These are phyloP conservation scores for Ganoderma leucocontextum DNA, from an alignment of 1,284 basidiomycete species.

Conservation along the genomic window DNA sequence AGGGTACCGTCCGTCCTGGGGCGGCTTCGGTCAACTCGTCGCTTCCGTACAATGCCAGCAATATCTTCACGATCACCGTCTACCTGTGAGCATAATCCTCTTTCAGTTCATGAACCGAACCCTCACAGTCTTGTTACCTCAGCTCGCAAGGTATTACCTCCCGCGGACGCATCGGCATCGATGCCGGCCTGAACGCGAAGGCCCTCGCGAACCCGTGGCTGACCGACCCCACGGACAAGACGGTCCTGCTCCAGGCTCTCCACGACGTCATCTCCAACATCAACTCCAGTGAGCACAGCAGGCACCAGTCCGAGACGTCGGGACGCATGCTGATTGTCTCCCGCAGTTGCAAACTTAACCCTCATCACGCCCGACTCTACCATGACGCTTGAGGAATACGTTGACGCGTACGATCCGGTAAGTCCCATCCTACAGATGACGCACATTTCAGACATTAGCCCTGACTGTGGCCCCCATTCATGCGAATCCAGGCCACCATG, in stretches of 20 bases:
- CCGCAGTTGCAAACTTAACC: constrained; percentile 54
- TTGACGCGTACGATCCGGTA: constrained; percentile 57
- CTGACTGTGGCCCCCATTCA: background rate
- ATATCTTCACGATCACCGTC: constrained; percentile 68
- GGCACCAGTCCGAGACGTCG: background rate
- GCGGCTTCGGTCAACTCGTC: constrained; percentile 60
- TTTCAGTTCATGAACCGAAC: background rate
- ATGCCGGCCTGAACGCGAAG: constrained; percentile 56
- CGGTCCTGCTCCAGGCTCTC: constrained; percentile 56
- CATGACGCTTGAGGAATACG: constrained; percentile 59
- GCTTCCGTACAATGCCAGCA: constrained; percentile 59
- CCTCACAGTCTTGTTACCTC: constrained; percentile 3
- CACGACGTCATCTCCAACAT: constrained; percentile 56
- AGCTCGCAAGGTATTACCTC: constrained; percentile 61
- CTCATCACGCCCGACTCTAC: constrained; percentile 68
- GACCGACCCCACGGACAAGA: constrained; percentile 62
- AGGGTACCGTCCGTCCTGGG: constrained; percentile 73
- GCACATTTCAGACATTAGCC: constrained; percentile 3
- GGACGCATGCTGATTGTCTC: constrained; percentile 2
- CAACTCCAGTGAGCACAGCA: constrained; percentile 44
- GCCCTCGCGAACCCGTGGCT: constrained; percentile 67
- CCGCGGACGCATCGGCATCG: constrained; percentile 67
- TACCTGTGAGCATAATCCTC: constrained; percentile 52
- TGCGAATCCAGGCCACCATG: constrained; percentile 40
- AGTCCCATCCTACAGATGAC: constrained; percentile 18